Percentiles rank a stretch among this genome's conserved stretches.
These are phyloP conservation scores for Fusarium brachygibbosum DNA, from an alignment of 2,329 filamentous ascomycete genomes.

Conservation along the genomic window DNA sequence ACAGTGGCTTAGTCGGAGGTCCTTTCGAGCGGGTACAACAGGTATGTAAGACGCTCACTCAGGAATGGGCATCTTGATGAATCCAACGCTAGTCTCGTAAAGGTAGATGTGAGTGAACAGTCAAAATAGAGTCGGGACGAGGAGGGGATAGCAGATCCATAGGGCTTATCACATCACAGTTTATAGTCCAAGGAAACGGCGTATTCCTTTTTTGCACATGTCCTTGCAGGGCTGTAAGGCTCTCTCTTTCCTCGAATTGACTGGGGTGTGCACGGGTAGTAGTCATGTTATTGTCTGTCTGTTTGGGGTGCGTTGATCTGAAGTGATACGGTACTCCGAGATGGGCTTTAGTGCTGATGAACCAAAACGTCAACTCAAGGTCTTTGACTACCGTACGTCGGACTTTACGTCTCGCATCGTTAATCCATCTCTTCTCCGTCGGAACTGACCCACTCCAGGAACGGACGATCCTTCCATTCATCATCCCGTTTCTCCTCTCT, in stretches of 20 bases:
- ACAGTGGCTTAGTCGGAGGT: slow-evolving; percentile 27
- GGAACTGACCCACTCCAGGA: slow-evolving; percentile 24
- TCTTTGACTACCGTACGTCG: not conserved
- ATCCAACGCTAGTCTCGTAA: not conserved
- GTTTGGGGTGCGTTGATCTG: not conserved
- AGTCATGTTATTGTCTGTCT: slow-evolving; percentile 11
- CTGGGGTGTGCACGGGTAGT: slow-evolving; percentile 3
- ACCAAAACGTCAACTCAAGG: not conserved
- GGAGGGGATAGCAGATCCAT: slow-evolving; percentile 9
- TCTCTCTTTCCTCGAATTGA: slow-evolving; percentile 2
- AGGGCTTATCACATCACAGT: slow-evolving; percentile 6
- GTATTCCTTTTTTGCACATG: not conserved
- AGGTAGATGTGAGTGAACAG: slow-evolving; percentile 13
- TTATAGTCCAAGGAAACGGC: not conserved
- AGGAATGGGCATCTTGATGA: not conserved
- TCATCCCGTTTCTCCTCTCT: slow-evolving; percentile 36
- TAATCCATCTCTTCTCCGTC: slow-evolving; percentile 3
- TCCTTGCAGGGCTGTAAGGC: slow-evolving; percentile 12
- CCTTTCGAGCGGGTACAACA: not conserved
- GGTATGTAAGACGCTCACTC: slow-evolving; percentile 1
- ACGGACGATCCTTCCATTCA: slow-evolving; percentile 40
- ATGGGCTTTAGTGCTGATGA: slow-evolving; percentile 38
- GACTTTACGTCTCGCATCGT: slow-evolving; percentile 12
- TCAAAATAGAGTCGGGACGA: not conserved
- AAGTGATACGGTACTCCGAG: slow-evolving; percentile 9